Evolutionary conservation across 805 yeast genomes (phyloP), one percentile per base, ranked within the genome.

Genomic region (Saccharomycopsis selenospora): DNA sequence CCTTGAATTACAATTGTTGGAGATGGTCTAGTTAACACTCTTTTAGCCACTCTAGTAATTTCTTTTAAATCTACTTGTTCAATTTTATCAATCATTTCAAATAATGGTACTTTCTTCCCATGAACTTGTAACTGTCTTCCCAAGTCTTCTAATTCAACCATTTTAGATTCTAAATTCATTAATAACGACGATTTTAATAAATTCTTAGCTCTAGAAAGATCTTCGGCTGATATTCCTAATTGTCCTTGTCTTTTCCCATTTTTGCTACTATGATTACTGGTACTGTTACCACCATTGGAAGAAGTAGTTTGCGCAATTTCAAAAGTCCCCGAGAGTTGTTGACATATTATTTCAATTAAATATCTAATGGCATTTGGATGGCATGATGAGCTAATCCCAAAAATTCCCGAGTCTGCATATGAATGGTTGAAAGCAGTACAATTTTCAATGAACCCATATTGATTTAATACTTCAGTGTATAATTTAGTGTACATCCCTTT

Each of bases 401-500:
- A 89, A 49, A 93, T 67, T 2, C 98, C 98, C 14, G 90, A 81
- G 60, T 89, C 96, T 1, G 86, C 75, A 68, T 87, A 91, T 20
- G 95, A 80, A 65, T 89, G 95, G 64, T 89, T 88, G 68, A 90
- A 89, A 5, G 95, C 77, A 58, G 80, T 71, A 63, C 96, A 88
- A 59, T 85, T 82, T 61, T 93, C 99, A 45, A 93, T 80, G 62
- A 84, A 90, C 36, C 95, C 95, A 62, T 85, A 86, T 62, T 84
- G 93, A 66, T 91, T 91, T 61, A 93, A 72, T 2, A 93, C 95
- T 57, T 89, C 79, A 0, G 96, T 87, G 69, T 89, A 93, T 22
- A 95, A 76, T 51, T 98, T 75, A 3, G 96, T 87, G 63, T 89
- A 93, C 98, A 93, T 90, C 3, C 99, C 99, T 66, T 93, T 93